Percentiles rank a stretch among this genome's conserved stretches.
phyloP scores from a whole-genome alignment of 2,329 filamentous ascomycete genomes.

The Fusarium floridanum region DNA sequence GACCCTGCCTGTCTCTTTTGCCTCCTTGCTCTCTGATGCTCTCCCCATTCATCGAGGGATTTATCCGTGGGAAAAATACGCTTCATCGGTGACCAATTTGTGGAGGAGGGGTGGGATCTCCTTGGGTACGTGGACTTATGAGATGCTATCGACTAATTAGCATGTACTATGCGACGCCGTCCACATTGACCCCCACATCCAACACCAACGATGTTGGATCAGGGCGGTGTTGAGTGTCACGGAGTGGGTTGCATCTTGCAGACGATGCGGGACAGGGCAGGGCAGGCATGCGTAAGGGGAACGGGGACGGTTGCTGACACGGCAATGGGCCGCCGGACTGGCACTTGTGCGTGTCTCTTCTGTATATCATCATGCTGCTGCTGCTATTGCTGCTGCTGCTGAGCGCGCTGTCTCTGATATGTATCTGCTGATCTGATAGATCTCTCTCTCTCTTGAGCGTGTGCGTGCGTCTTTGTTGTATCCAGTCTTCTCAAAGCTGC shows the following conservation, averaged over 20 bases:
- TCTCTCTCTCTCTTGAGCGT: constrained; percentile 6
- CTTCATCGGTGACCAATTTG: constrained; percentile 6
- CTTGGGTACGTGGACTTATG: neutral
- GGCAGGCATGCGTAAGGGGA: neutral
- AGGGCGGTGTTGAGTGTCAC: constrained; percentile 6
- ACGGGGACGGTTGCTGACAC: constrained; percentile 9
- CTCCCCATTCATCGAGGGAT: neutral
- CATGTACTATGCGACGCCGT: constrained; percentile 22
- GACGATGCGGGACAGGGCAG: constrained; percentile 1
- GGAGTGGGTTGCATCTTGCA: constrained; percentile 23
- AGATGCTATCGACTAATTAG: constrained; percentile 19
- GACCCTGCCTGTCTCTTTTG: neutral
- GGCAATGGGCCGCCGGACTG: constrained; percentile 14
- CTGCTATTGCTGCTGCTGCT: neutral
- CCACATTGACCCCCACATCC: constrained; percentile 20
- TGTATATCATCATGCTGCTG: constrained; percentile 15
- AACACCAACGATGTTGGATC: constrained; percentile 22
- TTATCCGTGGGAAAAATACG: neutral
- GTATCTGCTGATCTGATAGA: constrained; percentile 13
- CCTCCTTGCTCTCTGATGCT: neutral
- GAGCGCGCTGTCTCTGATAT: constrained; percentile 19
- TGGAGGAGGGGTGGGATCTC: constrained; percentile 1
- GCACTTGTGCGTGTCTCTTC: constrained; percentile 14
- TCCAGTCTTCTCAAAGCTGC: constrained; percentile 15
- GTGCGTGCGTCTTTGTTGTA: constrained; percentile 2